Conservation (phyloP, 345 rosid genomes). For the Rhizophora mangle region DNA sequence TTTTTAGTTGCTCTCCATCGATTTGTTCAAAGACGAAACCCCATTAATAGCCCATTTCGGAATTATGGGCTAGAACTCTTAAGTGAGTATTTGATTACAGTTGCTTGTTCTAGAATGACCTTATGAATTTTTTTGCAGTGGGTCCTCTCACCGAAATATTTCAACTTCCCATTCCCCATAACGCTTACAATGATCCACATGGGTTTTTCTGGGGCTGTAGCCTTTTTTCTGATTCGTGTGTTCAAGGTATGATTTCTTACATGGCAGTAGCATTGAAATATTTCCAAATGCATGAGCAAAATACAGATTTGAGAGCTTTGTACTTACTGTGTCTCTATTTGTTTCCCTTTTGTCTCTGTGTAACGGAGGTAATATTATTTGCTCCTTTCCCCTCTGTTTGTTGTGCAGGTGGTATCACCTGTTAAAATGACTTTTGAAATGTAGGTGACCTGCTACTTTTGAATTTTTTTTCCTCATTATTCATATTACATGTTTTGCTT, state of each 20-base stretch:
- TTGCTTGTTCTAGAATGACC: constrained; percentile 1
- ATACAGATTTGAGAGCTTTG: not conserved
- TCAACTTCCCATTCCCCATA: constrained; percentile 87
- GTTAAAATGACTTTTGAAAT: constrained; percentile 95
- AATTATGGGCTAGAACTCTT: too few relatives aligned
- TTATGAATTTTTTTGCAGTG: constrained; percentile 59
- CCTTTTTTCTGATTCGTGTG: constrained; percentile 84
- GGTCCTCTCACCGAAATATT: constrained; percentile 92
- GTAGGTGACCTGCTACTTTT: constrained; percentile 39
- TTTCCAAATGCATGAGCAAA: not conserved
- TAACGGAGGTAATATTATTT: not conserved
- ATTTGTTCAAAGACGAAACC: not conserved
- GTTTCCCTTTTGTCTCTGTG: constrained; percentile 2
- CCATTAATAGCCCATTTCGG: too few relatives aligned
- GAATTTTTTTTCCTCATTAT: not conserved
- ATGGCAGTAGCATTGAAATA: too few relatives aligned
- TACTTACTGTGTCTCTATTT: not conserved
- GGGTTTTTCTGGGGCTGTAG: constrained; percentile 80
- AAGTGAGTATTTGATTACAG: too few relatives aligned
- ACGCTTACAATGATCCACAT: constrained; percentile 96
- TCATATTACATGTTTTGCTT: not conserved
- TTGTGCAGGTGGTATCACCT: constrained; percentile 81
- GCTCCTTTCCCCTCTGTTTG: constrained; percentile 2
- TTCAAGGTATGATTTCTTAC: constrained; percentile 59
- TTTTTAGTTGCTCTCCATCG: not conserved